A percentile compares a stretch with the other conserved stretches of the same genome.
Evolutionary conservation across 805 yeast species (phyloP).

Genomic region (Kuraishia hungarica): DNA sequence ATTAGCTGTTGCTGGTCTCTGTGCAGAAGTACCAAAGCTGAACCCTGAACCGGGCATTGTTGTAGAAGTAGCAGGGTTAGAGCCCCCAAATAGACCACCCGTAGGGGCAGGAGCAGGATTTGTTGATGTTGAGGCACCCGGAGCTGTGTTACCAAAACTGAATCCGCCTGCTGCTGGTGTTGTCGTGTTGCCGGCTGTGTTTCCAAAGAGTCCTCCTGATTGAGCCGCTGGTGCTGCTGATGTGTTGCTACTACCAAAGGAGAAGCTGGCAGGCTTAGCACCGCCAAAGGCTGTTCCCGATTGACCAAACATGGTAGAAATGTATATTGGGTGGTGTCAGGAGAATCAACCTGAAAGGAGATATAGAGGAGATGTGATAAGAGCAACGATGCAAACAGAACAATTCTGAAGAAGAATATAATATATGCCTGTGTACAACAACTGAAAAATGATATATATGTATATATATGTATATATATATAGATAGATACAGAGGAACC

Average conservation of each 20-base stretch:
- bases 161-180: conserved; percentile 8
- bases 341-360: background rate
- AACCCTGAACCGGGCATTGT: conserved; percentile 9
- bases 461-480: no score
- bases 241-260: background rate
- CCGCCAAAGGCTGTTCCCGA: background rate
- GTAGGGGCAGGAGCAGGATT: conserved; percentile 12
- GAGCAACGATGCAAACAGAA: background rate
- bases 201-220: conserved; percentile 13
- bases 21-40: conserved; percentile 11
- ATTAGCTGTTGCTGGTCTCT: conserved; percentile 4
- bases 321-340: background rate
- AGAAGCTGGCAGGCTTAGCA: conserved; percentile 1
- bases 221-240: conserved; percentile 7
- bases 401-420: background rate
- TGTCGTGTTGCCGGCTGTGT: conserved; percentile 7
- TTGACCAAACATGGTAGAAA: background rate
- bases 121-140: conserved; percentile 8
- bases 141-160: conserved; percentile 8
- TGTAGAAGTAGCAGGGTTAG: conserved; percentile 4
- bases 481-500: no score
- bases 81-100: conserved; percentile 28
- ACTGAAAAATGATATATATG: no score
- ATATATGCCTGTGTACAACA: no score
- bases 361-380: background rate